Conservation (phyloP, 2,329 filamentous ascomycete species). For the Hymenoscyphus salicellus region DNA sequence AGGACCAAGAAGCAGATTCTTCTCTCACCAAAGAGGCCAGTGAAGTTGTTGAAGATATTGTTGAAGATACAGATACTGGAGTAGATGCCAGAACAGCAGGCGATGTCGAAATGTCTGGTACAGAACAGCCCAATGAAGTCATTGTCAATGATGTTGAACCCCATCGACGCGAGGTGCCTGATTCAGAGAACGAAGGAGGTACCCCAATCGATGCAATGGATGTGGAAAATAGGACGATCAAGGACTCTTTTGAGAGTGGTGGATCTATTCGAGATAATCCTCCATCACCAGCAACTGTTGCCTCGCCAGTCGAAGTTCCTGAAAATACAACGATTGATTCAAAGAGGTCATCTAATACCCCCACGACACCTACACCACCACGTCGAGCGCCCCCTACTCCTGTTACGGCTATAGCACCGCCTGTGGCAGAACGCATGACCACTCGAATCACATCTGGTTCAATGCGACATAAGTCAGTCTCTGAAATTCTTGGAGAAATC, state of each 20-base stretch:
- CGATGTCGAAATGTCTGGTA: conserved; percentile 20
- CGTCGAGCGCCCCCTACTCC: conserved; percentile 31
- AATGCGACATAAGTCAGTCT: conserved; percentile 69
- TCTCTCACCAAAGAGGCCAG: conserved; percentile 24
- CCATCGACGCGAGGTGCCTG: conserved; percentile 24
- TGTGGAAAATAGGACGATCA: conserved; percentile 27
- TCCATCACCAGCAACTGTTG: conserved; percentile 10
- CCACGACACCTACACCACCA: conserved; percentile 22
- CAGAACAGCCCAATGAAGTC: conserved; percentile 13
- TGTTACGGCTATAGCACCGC: conserved; percentile 31
- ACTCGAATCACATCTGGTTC: conserved; percentile 68
- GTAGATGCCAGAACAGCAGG: conserved; percentile 25
- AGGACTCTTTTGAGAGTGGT: conserved; percentile 31
- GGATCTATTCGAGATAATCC: conserved; percentile 10
- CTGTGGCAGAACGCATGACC: conserved; percentile 56
- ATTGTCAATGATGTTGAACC: conserved; percentile 10
- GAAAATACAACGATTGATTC: conserved; percentile 11
- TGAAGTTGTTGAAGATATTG: conserved; percentile 27
- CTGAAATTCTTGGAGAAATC: conserved; percentile 65
- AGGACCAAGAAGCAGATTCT: not conserved
- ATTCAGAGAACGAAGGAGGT: conserved; percentile 30
- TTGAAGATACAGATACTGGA: conserved; percentile 32
- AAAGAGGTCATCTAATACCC: conserved; percentile 20
- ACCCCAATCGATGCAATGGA: conserved; percentile 31
- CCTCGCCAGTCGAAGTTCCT: conserved; percentile 10